Conservation (phyloP, 1,139 yeast genomes). For the Candida mesenterica region DNA sequence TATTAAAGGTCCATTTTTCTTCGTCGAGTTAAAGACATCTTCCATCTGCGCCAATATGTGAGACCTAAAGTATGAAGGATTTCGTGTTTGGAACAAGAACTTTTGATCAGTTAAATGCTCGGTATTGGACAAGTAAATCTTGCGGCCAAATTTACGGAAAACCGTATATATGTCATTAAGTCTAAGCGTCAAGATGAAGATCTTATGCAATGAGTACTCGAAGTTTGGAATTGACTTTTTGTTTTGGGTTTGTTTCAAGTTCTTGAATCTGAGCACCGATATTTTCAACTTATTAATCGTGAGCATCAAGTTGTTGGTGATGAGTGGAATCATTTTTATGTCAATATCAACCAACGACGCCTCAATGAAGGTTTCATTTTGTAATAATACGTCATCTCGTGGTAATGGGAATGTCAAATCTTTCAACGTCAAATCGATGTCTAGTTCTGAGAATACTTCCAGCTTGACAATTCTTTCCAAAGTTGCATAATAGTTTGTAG, state of each 20-base stretch:
- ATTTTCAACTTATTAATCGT: constrained; percentile 28
- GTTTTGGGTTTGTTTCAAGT: constrained; percentile 18
- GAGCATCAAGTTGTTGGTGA: constrained; percentile 21
- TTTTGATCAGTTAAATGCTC: constrained; percentile 42
- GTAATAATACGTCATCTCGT: constrained; percentile 11
- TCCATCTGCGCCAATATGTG: constrained; percentile 37
- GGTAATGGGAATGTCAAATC: constrained; percentile 13
- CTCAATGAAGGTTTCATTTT: constrained; percentile 16
- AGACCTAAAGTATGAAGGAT: constrained; percentile 27
- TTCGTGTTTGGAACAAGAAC: constrained; percentile 28
- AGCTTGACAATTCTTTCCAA: constrained; percentile 9
- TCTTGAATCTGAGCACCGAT: constrained; percentile 21
- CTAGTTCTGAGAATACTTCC: constrained; percentile 11
- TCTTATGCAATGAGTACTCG: constrained; percentile 46
- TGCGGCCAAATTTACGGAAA: constrained; percentile 44
- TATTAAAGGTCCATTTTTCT: constrained; percentile 51
- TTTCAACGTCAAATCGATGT: constrained; percentile 15
- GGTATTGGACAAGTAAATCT: constrained; percentile 40
- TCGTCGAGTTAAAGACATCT: constrained; percentile 44
- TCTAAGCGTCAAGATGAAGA: constrained; percentile 45
- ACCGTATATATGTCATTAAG: constrained; percentile 47
- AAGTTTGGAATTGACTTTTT: constrained; percentile 21
- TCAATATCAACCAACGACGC: constrained; percentile 45
- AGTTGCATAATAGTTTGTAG: constrained; percentile 11
- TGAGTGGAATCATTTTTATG: constrained; percentile 31